Percentiles rank a stretch among this genome's conserved stretches.
Evolutionary conservation across 768 basidiomycete species (phyloP).

Genomic region (Boletellus ananas): DNA sequence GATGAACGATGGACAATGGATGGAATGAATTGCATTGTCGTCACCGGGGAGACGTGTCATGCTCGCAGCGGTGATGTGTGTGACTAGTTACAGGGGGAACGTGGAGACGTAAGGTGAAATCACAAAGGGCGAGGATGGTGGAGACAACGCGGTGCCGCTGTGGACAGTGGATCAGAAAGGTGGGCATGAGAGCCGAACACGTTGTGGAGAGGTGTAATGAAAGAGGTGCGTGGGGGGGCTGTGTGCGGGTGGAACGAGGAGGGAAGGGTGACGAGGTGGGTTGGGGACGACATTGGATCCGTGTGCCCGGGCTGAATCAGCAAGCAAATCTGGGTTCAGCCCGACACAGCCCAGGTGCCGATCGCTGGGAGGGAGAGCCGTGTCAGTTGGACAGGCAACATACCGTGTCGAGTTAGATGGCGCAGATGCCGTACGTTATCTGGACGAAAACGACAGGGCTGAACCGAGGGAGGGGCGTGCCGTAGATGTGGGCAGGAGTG

Average conservation of each 20-base stretch:
- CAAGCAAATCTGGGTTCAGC: slow-evolving; percentile 19
- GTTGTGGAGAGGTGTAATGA: slow-evolving; percentile 16
- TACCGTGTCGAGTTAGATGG: slow-evolving; percentile 29
- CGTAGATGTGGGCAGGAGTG: slow-evolving; percentile 24
- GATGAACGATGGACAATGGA: background rate
- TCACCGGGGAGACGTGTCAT: slow-evolving; percentile 5
- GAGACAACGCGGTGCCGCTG: slow-evolving; percentile 22
- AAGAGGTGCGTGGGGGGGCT: slow-evolving; percentile 7
- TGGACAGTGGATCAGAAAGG: slow-evolving; percentile 8
- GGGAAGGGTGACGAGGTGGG: slow-evolving; percentile 1
- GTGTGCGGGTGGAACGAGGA: background rate
- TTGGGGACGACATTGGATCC: slow-evolving; percentile 4
- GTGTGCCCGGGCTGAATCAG: slow-evolving; percentile 22
- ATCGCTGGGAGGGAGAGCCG: slow-evolving; percentile 27
- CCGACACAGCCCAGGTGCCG: slow-evolving; percentile 28
- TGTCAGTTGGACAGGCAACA: slow-evolving; percentile 33
- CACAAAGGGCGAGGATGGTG: slow-evolving; percentile 9
- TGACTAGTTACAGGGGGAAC: slow-evolving; percentile 11
- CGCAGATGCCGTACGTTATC: slow-evolving; percentile 31
- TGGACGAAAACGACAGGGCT: slow-evolving; percentile 13
- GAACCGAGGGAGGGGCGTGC: slow-evolving; percentile 13
- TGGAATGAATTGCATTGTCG: background rate
- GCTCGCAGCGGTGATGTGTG: background rate
- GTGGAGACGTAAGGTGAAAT: slow-evolving; percentile 16
- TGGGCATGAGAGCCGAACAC: slow-evolving; percentile 14